Conservation (phyloP, 2,329 filamentous ascomycete genomes). For the Alternaria sp. region DNA sequence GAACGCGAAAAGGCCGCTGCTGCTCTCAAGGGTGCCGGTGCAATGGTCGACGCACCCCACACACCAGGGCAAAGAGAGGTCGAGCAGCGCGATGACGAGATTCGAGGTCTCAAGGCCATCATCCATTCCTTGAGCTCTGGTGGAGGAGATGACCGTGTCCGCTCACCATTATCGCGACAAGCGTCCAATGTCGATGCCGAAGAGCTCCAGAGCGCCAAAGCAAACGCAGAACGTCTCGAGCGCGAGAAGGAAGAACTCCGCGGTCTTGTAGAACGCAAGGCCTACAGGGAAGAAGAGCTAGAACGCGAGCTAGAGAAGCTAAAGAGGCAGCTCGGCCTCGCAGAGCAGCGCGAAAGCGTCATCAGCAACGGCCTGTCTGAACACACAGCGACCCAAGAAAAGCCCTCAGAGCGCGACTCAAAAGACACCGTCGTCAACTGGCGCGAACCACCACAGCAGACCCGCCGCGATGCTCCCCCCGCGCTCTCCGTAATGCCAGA, state of each 20-base stretch:
- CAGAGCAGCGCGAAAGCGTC: slow-evolving; percentile 59
- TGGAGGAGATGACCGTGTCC: slow-evolving; percentile 51
- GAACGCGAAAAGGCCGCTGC: slow-evolving; percentile 83
- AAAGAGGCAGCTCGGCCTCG: slow-evolving; percentile 41
- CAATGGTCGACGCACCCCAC: slow-evolving; percentile 51
- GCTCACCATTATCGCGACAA: slow-evolving; percentile 40
- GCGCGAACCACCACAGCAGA: slow-evolving; percentile 44
- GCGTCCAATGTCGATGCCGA: slow-evolving; percentile 45
- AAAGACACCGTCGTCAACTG: slow-evolving; percentile 68
- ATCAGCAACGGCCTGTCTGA: slow-evolving; percentile 60
- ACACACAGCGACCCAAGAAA: slow-evolving; percentile 53
- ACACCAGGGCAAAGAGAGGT: slow-evolving; percentile 70
- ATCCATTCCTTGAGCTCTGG: slow-evolving; percentile 93
- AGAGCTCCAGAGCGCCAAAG: slow-evolving; percentile 63
- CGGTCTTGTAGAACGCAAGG: slow-evolving; percentile 73
- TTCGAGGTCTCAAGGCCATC: slow-evolving; percentile 94
- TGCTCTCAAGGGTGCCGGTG: slow-evolving; percentile 61
- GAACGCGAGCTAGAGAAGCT: slow-evolving; percentile 78
- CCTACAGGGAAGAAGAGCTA: slow-evolving; percentile 78
- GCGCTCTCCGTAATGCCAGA: slow-evolving; percentile 70
- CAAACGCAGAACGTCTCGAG: slow-evolving; percentile 73
- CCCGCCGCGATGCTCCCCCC: slow-evolving; percentile 48
- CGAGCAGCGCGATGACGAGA: slow-evolving; percentile 96
- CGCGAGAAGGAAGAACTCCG: slow-evolving; percentile 81
- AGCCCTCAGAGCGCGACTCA: slow-evolving; percentile 69